Evolutionary conservation across 176 grass and related monocot genomes (phyloP).

Genomic region (Triticum dicoccoides): DNA sequence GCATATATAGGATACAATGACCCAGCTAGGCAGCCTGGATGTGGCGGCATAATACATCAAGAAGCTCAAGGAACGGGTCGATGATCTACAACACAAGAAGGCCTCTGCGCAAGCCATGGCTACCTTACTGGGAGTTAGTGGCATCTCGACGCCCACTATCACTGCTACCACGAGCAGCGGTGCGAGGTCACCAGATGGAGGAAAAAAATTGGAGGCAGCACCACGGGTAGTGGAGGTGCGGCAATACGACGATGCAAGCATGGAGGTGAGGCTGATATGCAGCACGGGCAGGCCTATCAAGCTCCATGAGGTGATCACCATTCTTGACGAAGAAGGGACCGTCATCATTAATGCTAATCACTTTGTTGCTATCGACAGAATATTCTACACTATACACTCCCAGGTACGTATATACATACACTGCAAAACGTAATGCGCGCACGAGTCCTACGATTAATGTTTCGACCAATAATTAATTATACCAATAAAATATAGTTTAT

Average conservation of each 20-base stretch:
- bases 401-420: constrained; percentile 30
- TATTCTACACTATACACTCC: constrained; percentile 56
- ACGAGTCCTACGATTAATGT: too few species aligned
- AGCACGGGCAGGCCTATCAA: constrained; percentile 20
- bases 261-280: constrained; percentile 56
- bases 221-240: constrained; percentile 41
- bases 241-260: constrained; percentile 23
- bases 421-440: too few species aligned
- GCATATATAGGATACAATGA: constrained; percentile 25
- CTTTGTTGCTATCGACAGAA: constrained; percentile 8
- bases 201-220: background rate
- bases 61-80: constrained; percentile 50
- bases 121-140: background rate
- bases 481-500: background rate
- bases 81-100: constrained; percentile 36
- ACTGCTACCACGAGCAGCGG: background rate
- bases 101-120: background rate
- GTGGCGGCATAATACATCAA: constrained; percentile 52
- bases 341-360: constrained; percentile 44
- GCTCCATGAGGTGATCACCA: constrained; percentile 47
- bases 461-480: background rate
- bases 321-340: constrained; percentile 76
- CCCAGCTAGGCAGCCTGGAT: constrained; percentile 49
- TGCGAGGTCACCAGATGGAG: background rate
- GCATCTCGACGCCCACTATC: background rate